phyloP scores from a whole-genome alignment of 768 basidiomycete genomes.

The Suillus luteus region DNA sequence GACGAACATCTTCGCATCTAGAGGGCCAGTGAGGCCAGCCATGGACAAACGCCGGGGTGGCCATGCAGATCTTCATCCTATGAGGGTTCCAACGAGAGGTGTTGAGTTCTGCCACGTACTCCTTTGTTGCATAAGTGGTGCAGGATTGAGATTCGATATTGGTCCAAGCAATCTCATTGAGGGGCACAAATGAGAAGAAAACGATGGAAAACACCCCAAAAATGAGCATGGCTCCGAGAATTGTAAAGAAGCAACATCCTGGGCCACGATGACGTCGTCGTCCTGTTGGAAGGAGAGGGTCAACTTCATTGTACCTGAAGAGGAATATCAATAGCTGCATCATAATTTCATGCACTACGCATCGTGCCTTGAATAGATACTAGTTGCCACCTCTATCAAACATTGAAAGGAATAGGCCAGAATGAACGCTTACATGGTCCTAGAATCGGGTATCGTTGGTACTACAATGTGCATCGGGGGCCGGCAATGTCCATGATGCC shows the following conservation, averaged over 20 bases:
- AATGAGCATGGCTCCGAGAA: slow-evolving; percentile 1
- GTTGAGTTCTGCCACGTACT: slow-evolving; percentile 31
- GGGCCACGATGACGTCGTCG: not conserved
- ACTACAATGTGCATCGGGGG: not conserved
- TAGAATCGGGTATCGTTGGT: not conserved
- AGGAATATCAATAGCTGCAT: not conserved
- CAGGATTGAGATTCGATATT: slow-evolving; percentile 23
- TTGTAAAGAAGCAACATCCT: slow-evolving; percentile 7
- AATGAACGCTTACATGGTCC: not conserved
- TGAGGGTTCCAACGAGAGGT: slow-evolving; percentile 30
- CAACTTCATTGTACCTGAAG: not conserved
- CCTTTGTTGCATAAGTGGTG: slow-evolving; percentile 29
- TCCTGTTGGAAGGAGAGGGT: not conserved
- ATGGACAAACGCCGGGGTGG: slow-evolving; percentile 24
- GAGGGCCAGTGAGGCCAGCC: slow-evolving; percentile 21
- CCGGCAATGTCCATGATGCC: not conserved
- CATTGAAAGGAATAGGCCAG: no score
- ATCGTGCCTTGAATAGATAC: not conserved
- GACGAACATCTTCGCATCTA: slow-evolving; percentile 28
- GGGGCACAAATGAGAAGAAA: not conserved
- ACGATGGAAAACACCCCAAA: slow-evolving; percentile 1
- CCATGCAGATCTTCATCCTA: slow-evolving; percentile 25
- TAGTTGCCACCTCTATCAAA: not conserved
- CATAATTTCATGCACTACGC: no score
- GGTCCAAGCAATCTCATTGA: slow-evolving; percentile 19